A percentile compares a stretch with the other conserved stretches of the same genome.
Evolutionary conservation across 192 early-diverging fungal species (phyloP).

Genomic region (Entomortierella lignicola): DNA sequence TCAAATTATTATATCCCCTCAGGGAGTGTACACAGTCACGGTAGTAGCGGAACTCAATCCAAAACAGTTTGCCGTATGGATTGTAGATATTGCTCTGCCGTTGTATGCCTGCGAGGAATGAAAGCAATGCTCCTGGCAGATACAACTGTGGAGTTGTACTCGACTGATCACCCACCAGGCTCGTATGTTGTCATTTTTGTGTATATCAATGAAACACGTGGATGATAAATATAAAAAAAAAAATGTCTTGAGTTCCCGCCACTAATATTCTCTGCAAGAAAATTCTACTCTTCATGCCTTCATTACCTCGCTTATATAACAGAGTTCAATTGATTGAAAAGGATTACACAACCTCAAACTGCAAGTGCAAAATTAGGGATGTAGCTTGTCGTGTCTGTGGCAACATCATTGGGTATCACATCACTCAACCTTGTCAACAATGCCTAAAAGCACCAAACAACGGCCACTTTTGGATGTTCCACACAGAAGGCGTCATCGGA

Average conservation of each 20-base stretch:
- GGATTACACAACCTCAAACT: slow-evolving; percentile 77
- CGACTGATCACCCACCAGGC: slow-evolving; percentile 78
- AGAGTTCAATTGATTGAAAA: slow-evolving; percentile 74
- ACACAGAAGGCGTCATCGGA: slow-evolving; percentile 76
- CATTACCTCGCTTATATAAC: background rate
- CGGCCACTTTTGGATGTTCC: slow-evolving; percentile 99
- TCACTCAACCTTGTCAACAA: slow-evolving; percentile 84
- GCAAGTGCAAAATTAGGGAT: slow-evolving; percentile 78
- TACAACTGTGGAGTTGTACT: slow-evolving; percentile 76
- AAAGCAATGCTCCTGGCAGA: slow-evolving; percentile 78
- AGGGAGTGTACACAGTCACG: background rate
- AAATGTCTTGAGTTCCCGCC: background rate
- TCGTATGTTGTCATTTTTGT: slow-evolving; percentile 62
- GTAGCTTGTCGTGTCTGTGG: slow-evolving; percentile 75
- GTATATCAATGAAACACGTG: no score
- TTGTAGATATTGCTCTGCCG: slow-evolving; percentile 72
- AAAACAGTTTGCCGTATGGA: slow-evolving; percentile 74
- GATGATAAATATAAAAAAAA: no score
- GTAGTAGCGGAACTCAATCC: slow-evolving; percentile 43
- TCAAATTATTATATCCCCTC: slow-evolving; percentile 7
- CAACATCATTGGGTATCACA: slow-evolving; percentile 83
- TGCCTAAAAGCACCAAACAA: slow-evolving; percentile 95
- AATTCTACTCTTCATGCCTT: no score
- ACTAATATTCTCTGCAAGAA: background rate
- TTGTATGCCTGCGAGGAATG: slow-evolving; percentile 80